Evolutionary conservation across 2,329 filamentous ascomycete species (phyloP).

Genomic region (Aureobasidium sp.): DNA sequence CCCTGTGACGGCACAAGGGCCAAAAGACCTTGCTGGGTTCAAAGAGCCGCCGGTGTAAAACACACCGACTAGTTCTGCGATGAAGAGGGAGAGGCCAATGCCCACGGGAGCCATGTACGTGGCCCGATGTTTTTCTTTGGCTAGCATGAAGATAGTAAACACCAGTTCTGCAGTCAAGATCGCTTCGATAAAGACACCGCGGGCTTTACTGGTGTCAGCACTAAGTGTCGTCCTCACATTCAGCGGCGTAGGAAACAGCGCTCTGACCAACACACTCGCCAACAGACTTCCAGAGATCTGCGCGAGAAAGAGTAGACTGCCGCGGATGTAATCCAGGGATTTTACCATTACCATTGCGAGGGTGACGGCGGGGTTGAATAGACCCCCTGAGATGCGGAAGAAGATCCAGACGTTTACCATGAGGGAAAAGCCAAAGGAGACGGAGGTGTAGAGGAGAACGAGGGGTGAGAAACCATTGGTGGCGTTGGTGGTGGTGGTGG

Average conservation of each 20-base stretch:
- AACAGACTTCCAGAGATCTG: conserved; percentile 55
- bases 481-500: conserved; percentile 11
- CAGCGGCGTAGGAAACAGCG: conserved; percentile 52
- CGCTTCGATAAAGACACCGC: conserved; percentile 61
- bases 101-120: conserved; percentile 66
- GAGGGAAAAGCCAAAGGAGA: conserved; percentile 18
- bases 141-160: conserved; percentile 61
- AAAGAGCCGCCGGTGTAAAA: conserved; percentile 39
- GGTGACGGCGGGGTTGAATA: conserved; percentile 36
- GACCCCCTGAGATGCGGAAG: conserved; percentile 17
- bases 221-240: conserved; percentile 52
- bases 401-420: conserved; percentile 19
- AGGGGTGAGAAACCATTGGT: conserved; percentile 10
- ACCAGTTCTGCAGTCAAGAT: conserved; percentile 59
- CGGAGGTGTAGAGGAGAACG: conserved; percentile 15
- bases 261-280: conserved; percentile 51
- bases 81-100: conserved; percentile 64
- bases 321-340: conserved; percentile 48
- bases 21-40: conserved; percentile 37
- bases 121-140: conserved; percentile 65
- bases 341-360: conserved; percentile 54
- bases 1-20: conserved; percentile 33
- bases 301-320: conserved; percentile 45
- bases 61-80: conserved; percentile 47
- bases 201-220: conserved; percentile 44